Conservation (phyloP, 768 basidiomycete genomes). For the Suillus lakei region DNA sequence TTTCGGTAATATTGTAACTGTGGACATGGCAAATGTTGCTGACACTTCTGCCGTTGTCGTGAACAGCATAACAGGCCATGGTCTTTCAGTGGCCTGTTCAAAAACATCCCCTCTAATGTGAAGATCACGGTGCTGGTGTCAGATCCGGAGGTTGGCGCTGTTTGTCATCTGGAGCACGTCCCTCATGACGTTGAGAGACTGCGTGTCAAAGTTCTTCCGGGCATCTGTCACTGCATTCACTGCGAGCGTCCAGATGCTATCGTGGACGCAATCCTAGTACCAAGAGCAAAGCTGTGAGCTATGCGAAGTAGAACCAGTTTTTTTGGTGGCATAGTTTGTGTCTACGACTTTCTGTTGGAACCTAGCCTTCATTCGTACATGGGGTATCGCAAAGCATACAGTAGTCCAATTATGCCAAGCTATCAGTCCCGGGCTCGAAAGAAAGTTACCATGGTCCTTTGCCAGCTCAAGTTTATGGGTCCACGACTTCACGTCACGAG, state of each 20-base stretch:
- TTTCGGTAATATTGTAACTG: not conserved
- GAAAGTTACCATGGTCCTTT: not conserved
- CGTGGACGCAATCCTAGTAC: conserved; percentile 11
- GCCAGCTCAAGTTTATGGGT: not conserved
- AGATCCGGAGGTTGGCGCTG: conserved; percentile 18
- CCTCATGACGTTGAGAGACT: conserved; percentile 1
- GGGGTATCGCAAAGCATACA: not conserved
- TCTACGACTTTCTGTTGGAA: not conserved
- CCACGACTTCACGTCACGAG: no score
- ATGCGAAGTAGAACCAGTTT: not conserved
- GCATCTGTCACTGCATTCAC: conserved; percentile 31
- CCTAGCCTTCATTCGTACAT: not conserved
- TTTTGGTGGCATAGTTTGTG: no score
- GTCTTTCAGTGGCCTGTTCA: conserved; percentile 18
- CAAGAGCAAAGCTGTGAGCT: not conserved
- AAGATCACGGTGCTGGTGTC: conserved; percentile 20
- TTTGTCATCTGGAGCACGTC: conserved; percentile 15
- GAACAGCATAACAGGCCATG: conserved; percentile 21
- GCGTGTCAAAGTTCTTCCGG: conserved; percentile 11
- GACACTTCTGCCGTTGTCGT: not conserved
- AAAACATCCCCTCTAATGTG: conserved; percentile 10
- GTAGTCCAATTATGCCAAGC: not conserved
- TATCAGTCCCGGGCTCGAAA: not conserved
- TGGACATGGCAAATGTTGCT: not conserved
- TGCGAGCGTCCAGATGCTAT: conserved; percentile 27